Percentiles rank a stretch among this genome's conserved stretches.
These are phyloP conservation scores for Umbellularia californica DNA, from an alignment of 164 flowering plant genomes.

Conservation along the genomic window DNA sequence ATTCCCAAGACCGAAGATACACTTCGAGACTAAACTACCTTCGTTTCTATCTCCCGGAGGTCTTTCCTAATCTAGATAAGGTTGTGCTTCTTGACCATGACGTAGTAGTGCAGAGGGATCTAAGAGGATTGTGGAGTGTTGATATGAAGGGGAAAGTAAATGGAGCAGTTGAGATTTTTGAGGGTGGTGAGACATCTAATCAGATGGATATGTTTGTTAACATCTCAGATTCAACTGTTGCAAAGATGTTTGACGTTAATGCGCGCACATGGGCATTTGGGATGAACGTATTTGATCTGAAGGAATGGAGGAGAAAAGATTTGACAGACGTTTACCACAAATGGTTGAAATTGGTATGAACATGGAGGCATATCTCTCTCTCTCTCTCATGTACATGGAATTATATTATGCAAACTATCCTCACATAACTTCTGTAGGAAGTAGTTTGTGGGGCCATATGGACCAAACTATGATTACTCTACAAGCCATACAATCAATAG, in stretches of 20 bases:
- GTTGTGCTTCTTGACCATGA: slow-evolving; percentile 91
- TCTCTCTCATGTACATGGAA: neutral
- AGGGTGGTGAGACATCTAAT: slow-evolving; percentile 39
- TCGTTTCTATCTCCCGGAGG: slow-evolving; percentile 78
- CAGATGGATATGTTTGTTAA: slow-evolving; percentile 62
- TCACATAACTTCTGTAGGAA: no score
- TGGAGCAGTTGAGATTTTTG: slow-evolving; percentile 84
- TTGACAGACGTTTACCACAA: slow-evolving; percentile 53
- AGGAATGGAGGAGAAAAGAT: slow-evolving; percentile 65
- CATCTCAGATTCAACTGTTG: slow-evolving; percentile 65
- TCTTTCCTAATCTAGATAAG: slow-evolving; percentile 69
- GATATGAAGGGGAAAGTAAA: slow-evolving; percentile 78
- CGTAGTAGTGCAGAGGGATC: slow-evolving; percentile 88
- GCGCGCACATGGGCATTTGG: slow-evolving; percentile 98
- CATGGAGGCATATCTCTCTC: neutral
- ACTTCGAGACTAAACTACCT: slow-evolving; percentile 70
- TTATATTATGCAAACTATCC: neutral
- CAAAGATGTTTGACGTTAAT: slow-evolving; percentile 47
- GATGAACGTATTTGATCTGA: slow-evolving; percentile 85
- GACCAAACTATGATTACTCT: no score
- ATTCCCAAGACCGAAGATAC: slow-evolving; percentile 53
- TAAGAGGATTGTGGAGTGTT: slow-evolving; percentile 56
- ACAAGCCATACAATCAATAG: no score
- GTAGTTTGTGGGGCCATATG: no score
- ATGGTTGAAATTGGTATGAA: slow-evolving; percentile 68